Percentiles rank a stretch among this genome's conserved stretches.
phyloP scores from a whole-genome alignment of 371 early-diverging fungal species.

The Sporodiniella umbellata region DNA sequence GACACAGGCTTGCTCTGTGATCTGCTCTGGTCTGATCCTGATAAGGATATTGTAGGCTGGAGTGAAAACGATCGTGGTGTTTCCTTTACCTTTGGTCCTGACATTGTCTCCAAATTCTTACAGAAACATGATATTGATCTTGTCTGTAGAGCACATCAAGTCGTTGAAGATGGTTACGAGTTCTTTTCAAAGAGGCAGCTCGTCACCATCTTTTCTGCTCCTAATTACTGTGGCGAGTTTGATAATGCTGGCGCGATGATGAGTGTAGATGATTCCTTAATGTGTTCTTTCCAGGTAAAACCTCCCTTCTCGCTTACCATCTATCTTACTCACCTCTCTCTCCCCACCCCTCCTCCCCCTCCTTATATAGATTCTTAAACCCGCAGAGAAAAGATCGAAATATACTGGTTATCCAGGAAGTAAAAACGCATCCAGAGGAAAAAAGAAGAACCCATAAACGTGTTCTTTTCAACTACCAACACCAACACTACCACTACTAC shows the following conservation, averaged over 20 bases:
- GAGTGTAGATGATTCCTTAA: constrained; percentile 89
- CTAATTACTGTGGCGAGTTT: constrained; percentile 99
- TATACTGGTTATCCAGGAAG: constrained; percentile 12
- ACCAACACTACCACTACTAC: background rate
- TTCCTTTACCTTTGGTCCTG: constrained; percentile 89
- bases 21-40: constrained; percentile 91
- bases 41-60: constrained; percentile 79
- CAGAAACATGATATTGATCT: constrained; percentile 90
- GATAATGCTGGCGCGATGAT: constrained; percentile 96
- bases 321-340: background rate
- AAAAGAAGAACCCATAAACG: constrained; percentile 10
- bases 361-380: constrained; percentile 30
- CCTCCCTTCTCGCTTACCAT: background rate
- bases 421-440: constrained; percentile 12
- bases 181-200: constrained; percentile 94
- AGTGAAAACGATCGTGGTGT: constrained; percentile 98
- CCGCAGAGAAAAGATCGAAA: constrained; percentile 35
- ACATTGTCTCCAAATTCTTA: constrained; percentile 86
- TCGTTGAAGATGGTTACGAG: constrained; percentile 99
- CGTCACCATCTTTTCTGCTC: constrained; percentile 97
- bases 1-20: constrained; percentile 77
- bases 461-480: background rate
- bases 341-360: no score
- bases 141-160: constrained; percentile 97
- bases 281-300: constrained; percentile 82